Evolutionary conservation across 345 rosid genomes (phyloP).

Genomic region (Pistacia integerrima): DNA sequence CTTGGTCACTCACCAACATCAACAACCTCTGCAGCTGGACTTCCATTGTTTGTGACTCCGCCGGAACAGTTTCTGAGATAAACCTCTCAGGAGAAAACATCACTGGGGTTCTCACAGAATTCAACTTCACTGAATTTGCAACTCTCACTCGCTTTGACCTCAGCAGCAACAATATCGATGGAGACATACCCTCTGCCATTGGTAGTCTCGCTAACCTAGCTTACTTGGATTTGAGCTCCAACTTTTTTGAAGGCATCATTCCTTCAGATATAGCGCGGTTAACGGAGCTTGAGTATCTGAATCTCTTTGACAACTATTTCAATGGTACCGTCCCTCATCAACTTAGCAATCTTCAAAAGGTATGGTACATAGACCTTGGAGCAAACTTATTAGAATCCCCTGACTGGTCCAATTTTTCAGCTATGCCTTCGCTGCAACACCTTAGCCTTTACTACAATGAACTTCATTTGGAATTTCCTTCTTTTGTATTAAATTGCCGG

Average conservation of each 20-base stretch:
- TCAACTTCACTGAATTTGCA: constrained; percentile 53
- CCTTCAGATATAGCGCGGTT: constrained; percentile 45
- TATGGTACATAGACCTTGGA: constrained; percentile 56
- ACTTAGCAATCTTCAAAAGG: constrained; percentile 49
- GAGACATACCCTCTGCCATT: constrained; percentile 36
- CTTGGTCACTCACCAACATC: constrained; percentile 60
- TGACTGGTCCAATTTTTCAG: constrained; percentile 55
- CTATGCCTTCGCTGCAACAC: constrained; percentile 48
- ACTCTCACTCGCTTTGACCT: constrained; percentile 45
- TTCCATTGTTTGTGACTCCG: constrained; percentile 42
- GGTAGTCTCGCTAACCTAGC: constrained; percentile 39
- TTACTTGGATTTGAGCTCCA: constrained; percentile 48
- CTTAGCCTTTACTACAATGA: constrained; percentile 41
- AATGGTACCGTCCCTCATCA: constrained; percentile 47
- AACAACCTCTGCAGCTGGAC: constrained; percentile 66
- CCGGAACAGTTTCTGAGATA: constrained; percentile 35
- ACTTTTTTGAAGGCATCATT: constrained; percentile 35
- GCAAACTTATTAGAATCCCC: constrained; percentile 49
- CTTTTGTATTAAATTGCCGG: constrained; percentile 38
- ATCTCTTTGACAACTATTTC: constrained; percentile 47
- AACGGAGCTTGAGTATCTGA: constrained; percentile 42
- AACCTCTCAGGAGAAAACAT: constrained; percentile 39
- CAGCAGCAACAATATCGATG: constrained; percentile 30
- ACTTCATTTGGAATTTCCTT: constrained; percentile 45
- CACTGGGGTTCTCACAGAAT: constrained; percentile 36